Conservation (phyloP, 1,139 yeast genomes). For the Diutina rugosa region DNA sequence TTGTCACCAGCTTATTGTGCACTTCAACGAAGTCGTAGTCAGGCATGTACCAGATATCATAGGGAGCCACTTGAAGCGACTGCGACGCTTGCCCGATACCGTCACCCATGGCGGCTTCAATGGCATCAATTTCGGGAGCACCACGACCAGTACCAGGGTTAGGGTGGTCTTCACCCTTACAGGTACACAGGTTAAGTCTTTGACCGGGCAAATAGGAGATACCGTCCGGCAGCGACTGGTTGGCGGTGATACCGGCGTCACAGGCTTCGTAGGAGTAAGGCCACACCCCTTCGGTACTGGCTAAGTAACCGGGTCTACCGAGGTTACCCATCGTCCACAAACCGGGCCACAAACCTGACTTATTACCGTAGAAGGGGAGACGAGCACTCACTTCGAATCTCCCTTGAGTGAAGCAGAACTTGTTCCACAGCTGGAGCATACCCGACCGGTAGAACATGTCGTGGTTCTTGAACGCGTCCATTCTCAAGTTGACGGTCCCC, state of each 20-base stretch:
- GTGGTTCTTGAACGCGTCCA: constrained; percentile 69
- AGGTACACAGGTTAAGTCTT: constrained; percentile 51
- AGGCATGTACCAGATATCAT: constrained; percentile 77
- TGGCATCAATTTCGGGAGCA: constrained; percentile 79
- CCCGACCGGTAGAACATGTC: constrained; percentile 68
- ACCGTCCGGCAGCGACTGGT: constrained; percentile 75
- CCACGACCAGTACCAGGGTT: constrained; percentile 73
- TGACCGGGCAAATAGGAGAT: constrained; percentile 72
- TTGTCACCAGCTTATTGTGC: constrained; percentile 45
- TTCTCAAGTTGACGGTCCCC: constrained; percentile 50
- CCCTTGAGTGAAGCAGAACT: constrained; percentile 72
- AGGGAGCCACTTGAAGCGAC: constrained; percentile 74
- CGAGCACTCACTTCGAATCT: constrained; percentile 54
- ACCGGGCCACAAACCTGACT: constrained; percentile 83
- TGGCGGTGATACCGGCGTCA: constrained; percentile 85
- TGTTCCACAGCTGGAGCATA: constrained; percentile 80
- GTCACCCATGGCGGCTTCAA: constrained; percentile 52
- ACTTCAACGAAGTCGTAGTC: constrained; percentile 62
- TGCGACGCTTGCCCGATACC: constrained; percentile 61
- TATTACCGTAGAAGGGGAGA: constrained; percentile 57
- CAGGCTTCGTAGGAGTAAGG: constrained; percentile 75
- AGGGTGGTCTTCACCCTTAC: constrained; percentile 70
- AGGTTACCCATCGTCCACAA: constrained; percentile 80
- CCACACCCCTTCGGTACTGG: constrained; percentile 80
- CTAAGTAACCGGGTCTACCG: constrained; percentile 73